Conservation (phyloP, 495 filamentous ascomycete genomes). For the Neurospora tetrasperma region DNA sequence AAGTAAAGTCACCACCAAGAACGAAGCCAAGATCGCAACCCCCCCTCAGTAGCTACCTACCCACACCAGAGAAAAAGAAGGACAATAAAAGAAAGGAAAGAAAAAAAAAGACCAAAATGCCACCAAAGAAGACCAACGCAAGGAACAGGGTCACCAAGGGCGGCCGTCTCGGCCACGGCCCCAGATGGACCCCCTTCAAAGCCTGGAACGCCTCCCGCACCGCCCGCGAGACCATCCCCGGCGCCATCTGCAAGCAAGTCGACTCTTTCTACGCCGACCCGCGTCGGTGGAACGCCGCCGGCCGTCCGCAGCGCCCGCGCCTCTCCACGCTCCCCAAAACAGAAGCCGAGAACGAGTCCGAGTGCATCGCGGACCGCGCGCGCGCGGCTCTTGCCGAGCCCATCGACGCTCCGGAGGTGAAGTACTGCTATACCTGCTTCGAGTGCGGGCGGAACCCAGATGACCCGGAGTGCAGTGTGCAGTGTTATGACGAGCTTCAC, state of each 20-base stretch:
- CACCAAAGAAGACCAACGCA: not conserved
- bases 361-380: not conserved
- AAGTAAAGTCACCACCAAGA: not conserved
- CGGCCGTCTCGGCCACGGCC: not conserved
- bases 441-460: not conserved
- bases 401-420: not conserved
- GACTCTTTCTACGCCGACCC: constrained; percentile 1
- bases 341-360: not conserved
- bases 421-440: not conserved
- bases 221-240: not conserved
- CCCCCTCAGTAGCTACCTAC: not conserved
- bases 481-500: not conserved
- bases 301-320: not conserved
- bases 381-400: not conserved
- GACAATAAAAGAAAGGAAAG: not conserved
- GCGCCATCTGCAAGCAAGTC: not conserved
- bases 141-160: not conserved
- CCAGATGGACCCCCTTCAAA: not conserved
- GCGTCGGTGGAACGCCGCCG: not conserved
- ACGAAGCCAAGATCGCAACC: not conserved
- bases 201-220: not conserved
- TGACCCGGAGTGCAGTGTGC: not conserved
- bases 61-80: not conserved
- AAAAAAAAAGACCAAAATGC: not conserved
- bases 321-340: not conserved